Percentiles rank a stretch among this genome's conserved stretches.
phyloP scores from a whole-genome alignment of 345 rosid genomes.

The Garcia nutans region DNA sequence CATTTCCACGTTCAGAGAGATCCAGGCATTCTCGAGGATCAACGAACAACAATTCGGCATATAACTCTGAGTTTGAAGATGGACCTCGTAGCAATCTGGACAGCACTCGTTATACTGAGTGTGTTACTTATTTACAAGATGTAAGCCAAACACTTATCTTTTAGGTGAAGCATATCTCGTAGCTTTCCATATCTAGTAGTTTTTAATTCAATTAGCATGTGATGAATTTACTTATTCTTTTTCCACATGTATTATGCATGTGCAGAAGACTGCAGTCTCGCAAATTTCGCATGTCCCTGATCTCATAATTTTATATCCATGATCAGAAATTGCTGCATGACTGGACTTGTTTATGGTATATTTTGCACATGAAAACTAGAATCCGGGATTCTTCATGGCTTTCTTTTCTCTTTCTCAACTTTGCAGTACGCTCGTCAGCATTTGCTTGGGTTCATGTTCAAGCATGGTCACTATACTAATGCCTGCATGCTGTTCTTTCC shows the following conservation, averaged over 20 bases:
- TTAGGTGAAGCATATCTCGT: background rate
- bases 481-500: slow-evolving; percentile 91
- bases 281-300: too few species aligned
- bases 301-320: background rate
- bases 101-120: slow-evolving; percentile 66
- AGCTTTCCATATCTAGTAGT: background rate
- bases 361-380: background rate
- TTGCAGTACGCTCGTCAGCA: slow-evolving; percentile 89
- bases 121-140: slow-evolving; percentile 81
- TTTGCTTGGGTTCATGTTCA: slow-evolving; percentile 81
- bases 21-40: slow-evolving; percentile 66
- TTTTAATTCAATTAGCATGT: slow-evolving; percentile 1
- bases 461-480: slow-evolving; percentile 78
- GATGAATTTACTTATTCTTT: slow-evolving; percentile 3
- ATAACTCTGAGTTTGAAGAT: slow-evolving; percentile 58
- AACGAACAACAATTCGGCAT: slow-evolving; percentile 45
- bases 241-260: background rate
- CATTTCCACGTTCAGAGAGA: slow-evolving; percentile 93
- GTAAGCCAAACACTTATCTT: slow-evolving; percentile 39
- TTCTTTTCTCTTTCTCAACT: slow-evolving; percentile 14
- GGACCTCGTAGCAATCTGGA: slow-evolving; percentile 93
- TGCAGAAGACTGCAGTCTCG: background rate
- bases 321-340: background rate
- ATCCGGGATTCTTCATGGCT: background rate
- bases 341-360: background rate